A percentile compares a stretch with the other conserved stretches of the same genome.
These are phyloP conservation scores for Colletotrichum godetiae DNA, from an alignment of 2,329 filamentous ascomycete species.

Conservation along the genomic window DNA sequence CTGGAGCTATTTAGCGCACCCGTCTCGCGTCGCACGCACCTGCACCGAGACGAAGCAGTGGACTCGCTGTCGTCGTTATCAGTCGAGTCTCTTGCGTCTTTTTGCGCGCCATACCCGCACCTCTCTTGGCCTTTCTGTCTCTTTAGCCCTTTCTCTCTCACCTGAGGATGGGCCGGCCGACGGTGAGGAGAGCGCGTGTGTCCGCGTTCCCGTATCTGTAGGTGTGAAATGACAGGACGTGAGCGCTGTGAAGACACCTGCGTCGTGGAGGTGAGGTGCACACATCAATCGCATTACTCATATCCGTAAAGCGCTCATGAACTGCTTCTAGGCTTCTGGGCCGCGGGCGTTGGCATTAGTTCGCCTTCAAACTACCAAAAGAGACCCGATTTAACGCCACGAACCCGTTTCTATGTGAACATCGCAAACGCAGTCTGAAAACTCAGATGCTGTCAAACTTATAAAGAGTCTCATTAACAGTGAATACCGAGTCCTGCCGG, in stretches of 20 bases:
- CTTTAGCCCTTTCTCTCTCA: neutral
- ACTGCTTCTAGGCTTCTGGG: neutral
- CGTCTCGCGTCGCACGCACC: conserved; percentile 5
- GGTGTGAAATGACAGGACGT: neutral
- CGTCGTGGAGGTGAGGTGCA: neutral
- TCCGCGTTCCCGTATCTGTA: neutral
- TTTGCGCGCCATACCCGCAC: neutral
- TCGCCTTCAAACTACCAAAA: neutral
- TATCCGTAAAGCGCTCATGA: neutral
- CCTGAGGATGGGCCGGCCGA: neutral
- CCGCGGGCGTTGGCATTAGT: neutral
- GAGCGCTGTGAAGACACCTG: neutral
- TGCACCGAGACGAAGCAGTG: conserved; percentile 19
- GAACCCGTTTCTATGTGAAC: neutral
- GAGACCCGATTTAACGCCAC: neutral
- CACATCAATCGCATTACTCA: neutral
- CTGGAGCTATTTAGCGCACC: conserved; percentile 1
- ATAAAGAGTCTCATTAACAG: too few species aligned
- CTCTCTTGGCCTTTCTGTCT: neutral
- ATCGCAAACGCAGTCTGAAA: neutral
- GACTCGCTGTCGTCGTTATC: neutral
- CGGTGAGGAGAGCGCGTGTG: neutral
- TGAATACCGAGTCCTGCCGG: neutral
- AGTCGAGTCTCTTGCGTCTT: neutral
- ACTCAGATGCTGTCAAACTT: neutral